phyloP scores from a whole-genome alignment of 768 basidiomycete genomes.

The Boletus rubroflammeus region DNA sequence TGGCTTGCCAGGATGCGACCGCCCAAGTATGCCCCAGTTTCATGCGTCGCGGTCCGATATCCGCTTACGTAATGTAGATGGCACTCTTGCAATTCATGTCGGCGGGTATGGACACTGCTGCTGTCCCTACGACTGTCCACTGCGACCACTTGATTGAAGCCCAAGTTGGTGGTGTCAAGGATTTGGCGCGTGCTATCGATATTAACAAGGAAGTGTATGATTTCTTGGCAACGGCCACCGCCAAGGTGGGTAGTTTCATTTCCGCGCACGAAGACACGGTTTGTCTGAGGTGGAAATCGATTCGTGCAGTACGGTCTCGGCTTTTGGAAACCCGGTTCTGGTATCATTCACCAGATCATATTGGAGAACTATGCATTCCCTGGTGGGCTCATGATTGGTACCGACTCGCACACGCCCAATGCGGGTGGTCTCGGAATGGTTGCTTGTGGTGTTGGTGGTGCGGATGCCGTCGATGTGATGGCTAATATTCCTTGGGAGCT shows the following conservation, averaged over 20 bases:
- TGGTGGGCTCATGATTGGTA: slow-evolving; percentile 99
- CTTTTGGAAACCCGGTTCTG: slow-evolving; percentile 99
- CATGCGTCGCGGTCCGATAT: slow-evolving; percentile 10
- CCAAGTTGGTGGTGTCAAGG: slow-evolving; percentile 89
- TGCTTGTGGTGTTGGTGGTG: slow-evolving; percentile 99
- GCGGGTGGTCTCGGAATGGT: slow-evolving; percentile 99
- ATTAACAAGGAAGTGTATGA: slow-evolving; percentile 99
- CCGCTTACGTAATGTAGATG: slow-evolving; percentile 64
- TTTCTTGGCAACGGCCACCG: slow-evolving; percentile 95
- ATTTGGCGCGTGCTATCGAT: slow-evolving; percentile 86
- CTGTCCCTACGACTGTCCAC: slow-evolving; percentile 97
- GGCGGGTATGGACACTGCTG: slow-evolving; percentile 95
- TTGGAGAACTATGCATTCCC: slow-evolving; percentile 99
- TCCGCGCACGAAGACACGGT: background rate
- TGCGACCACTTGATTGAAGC: slow-evolving; percentile 99
- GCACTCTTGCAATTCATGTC: slow-evolving; percentile 99
- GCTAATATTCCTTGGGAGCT: slow-evolving; percentile 98
- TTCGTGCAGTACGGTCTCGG: slow-evolving; percentile 84
- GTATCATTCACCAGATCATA: slow-evolving; percentile 99
- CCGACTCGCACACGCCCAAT: slow-evolving; percentile 98
- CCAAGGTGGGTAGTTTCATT: slow-evolving; percentile 55
- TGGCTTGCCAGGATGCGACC: slow-evolving; percentile 89
- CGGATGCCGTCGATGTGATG: slow-evolving; percentile 99
- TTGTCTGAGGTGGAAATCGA: background rate
- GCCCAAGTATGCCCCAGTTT: slow-evolving; percentile 57